Conservation (phyloP, 1,284 basidiomycete genomes). For the Grifola frondosa region DNA sequence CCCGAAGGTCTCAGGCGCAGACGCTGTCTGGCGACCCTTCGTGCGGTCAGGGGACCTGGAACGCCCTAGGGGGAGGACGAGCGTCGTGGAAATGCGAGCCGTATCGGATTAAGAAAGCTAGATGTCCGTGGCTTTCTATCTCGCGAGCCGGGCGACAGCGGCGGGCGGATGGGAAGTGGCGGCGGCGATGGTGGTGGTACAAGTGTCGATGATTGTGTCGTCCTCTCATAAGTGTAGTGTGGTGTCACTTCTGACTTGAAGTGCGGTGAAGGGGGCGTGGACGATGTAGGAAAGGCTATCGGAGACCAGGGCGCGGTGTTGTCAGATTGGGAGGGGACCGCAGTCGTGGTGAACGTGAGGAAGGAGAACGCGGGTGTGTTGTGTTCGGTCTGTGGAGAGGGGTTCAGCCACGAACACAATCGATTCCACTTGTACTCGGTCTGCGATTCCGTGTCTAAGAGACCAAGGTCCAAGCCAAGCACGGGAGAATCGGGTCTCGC, state of each 20-base stretch:
- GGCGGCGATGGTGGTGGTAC: slow-evolving; percentile 29
- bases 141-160: slow-evolving; percentile 13
- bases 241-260: too few relatives aligned
- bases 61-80: slow-evolving; percentile 29
- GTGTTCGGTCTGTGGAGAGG: slow-evolving; percentile 21
- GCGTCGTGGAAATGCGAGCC: slow-evolving; percentile 41
- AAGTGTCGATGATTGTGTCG: slow-evolving; percentile 22
- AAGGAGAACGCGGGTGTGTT: slow-evolving; percentile 28
- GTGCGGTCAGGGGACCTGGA: slow-evolving; percentile 32
- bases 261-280: slow-evolving; percentile 14
- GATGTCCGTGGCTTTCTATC: slow-evolving; percentile 37
- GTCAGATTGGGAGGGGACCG: slow-evolving; percentile 18
- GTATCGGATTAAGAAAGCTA: slow-evolving; percentile 39
- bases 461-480: slow-evolving; percentile 24
- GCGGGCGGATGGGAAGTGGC: slow-evolving; percentile 32
- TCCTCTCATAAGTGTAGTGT: too few relatives aligned
- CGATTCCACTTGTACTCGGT: slow-evolving; percentile 25
- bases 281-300: slow-evolving; percentile 19
- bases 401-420: slow-evolving; percentile 18
- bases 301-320: slow-evolving; percentile 18
- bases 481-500: slow-evolving; percentile 28
- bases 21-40: slow-evolving; percentile 19
- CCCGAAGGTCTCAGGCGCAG: slow-evolving; percentile 21
- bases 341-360: slow-evolving; percentile 25
- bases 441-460: slow-evolving; percentile 10